Base-by-base conservation (phyloP, 2,329 filamentous ascomycete species). In the Arthrinium puccinioides region DNA sequence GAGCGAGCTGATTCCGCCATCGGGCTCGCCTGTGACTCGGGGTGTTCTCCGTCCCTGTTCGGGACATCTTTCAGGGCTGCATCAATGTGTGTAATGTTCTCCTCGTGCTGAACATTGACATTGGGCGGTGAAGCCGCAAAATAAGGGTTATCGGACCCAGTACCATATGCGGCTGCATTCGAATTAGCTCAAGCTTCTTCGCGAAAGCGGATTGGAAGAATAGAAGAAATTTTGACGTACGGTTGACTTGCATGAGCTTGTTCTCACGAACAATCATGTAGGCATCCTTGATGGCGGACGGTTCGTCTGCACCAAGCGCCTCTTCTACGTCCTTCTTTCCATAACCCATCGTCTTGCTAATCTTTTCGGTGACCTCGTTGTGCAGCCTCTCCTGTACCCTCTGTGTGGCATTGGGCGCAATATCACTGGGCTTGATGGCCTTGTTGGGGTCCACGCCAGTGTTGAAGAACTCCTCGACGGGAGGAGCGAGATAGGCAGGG, bases 241-340 rank as follows among this genome's bases (percentile, higher is more conserved):
- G 88, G 59, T 88, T 94, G 38, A 82, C 82, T 59, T 89, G 85
- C 89, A 97, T 97, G 58, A 97, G 76, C 60, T 96, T 92, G 58
- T 97, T 97, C 62, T 98, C 92, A 37, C 90, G 80, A 19, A 98
- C 87, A 59, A 98, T 98, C 64, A 96, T 82, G 65, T 97, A 98
- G 2, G 92, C 92, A 63, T 98, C 92, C 65, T 98, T 98, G 70
- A 98, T 96, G 9, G 92, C 89, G 41, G 89, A 97, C 10, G 92
- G 92, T 59, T 98, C 92, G 37, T 92, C 81, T 39, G 87, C 88
- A 53, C 84, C 83, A 44, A 98, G 69, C 16, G 92, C 90, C 61
- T 97, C 92, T 56, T 96, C 85, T 37, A 98, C 90, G 66, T 98
- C 92, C 44, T 84, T 84, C 58, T 87, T 90, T 24, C 84, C 88